Base-by-base conservation (phyloP, 257 asterid species). In the Prunella vulgaris region DNA sequence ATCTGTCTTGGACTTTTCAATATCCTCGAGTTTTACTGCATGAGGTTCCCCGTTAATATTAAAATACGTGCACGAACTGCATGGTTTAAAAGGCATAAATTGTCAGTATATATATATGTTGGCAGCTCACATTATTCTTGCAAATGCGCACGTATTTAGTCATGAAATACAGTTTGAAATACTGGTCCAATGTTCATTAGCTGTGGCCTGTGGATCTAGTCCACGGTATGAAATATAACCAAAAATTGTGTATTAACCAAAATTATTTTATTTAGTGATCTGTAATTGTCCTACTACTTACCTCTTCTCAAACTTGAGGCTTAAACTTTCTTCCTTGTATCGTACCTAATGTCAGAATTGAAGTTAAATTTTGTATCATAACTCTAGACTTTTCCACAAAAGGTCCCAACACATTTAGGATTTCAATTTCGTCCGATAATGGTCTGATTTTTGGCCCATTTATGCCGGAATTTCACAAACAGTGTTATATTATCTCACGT, bases 1-100 rank as follows among this genome's bases (percentile, higher is more conserved):
- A 81, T 90, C 93, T 42, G 86, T 63, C 82, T 84, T 88, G 67
- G 88, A 80, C 76, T 79, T 87, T 66, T 74, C 86, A 69, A 90
- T 53, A 56, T 83, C 93, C 79, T 88, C 80, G 22, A 77, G 78
- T 22, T 73, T 81, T 33, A 88, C 85, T 54, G 86, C 94, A 79
- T 82, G 84, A 70, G 69, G 46, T 62, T 78, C 82, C 71, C 85
- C 90, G 46, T 75, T 78, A 52, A 76, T 70, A 69, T 87, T 95
- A 67, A 93, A 68, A 74, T 84, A 88, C 71, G 32, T 72, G 85
- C 96, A 90, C 2, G 90, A 84, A 71, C 97, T 93, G 90, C 78
- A 79, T 61, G 44, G 53, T 68, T 53, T 42, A 64, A 38, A 73
- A 60, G 37, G 68, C 59, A 35, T 63, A 69, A 68, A 60, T 53